Conservation (phyloP, 2,329 filamentous ascomycete species). For the Metarhizium robertsii region DNA sequence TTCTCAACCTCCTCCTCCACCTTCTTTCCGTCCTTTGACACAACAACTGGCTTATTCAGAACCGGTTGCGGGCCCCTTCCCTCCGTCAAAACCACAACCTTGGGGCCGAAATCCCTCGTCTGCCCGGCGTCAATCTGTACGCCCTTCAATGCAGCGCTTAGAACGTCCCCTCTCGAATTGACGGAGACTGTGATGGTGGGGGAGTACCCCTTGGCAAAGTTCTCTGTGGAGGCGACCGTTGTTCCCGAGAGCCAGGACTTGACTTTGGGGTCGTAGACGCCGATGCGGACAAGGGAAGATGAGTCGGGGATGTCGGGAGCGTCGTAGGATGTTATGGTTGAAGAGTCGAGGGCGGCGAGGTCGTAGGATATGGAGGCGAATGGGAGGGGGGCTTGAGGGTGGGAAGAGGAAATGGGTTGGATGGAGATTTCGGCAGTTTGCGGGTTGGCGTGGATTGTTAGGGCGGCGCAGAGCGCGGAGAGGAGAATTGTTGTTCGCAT, state of each 20-base stretch:
- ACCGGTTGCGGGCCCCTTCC: constrained; percentile 44
- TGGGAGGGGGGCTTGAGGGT: constrained; percentile 21
- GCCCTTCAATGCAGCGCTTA: constrained; percentile 46
- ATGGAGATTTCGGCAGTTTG: constrained; percentile 44
- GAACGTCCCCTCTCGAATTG: constrained; percentile 31
- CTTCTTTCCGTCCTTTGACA: constrained; percentile 51
- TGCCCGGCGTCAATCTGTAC: constrained; percentile 52
- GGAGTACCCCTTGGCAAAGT: constrained; percentile 52
- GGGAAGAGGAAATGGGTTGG: constrained; percentile 33
- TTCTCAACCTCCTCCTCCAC: constrained; percentile 49
- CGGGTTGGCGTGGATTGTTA: constrained; percentile 28
- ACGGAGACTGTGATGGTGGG: constrained; percentile 47
- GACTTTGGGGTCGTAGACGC: constrained; percentile 41
- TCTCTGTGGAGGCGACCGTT: constrained; percentile 44
- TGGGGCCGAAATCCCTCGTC: constrained; percentile 56
- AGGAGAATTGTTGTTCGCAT: constrained; percentile 35
- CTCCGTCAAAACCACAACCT: constrained; percentile 41
- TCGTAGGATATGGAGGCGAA: constrained; percentile 52
- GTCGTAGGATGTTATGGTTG: constrained; percentile 45
- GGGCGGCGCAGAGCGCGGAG: constrained; percentile 32
- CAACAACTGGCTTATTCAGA: constrained; percentile 54
- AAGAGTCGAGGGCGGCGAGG: constrained; percentile 29
- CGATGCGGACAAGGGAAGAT: constrained; percentile 44
- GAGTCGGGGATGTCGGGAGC: constrained; percentile 41
- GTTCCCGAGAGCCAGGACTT: constrained; percentile 44